Percentiles rank a stretch among this genome's conserved stretches.
These are phyloP conservation scores for Tylopilus cervinicoccineus DNA, from an alignment of 768 basidiomycete genomes.

Conservation along the genomic window DNA sequence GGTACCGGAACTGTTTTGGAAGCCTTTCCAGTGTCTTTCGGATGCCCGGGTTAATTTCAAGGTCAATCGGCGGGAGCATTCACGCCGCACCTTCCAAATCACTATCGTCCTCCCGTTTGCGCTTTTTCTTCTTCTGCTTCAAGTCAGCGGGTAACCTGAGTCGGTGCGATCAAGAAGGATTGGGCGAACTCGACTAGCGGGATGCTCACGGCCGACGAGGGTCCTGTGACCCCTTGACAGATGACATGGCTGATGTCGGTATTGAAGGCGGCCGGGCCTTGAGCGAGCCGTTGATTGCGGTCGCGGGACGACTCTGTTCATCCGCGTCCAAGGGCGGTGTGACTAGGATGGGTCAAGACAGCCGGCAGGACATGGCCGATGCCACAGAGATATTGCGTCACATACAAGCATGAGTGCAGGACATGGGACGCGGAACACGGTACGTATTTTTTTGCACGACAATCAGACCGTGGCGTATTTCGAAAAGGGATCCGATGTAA, in stretches of 20 bases:
- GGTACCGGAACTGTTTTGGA: constrained; percentile 58
- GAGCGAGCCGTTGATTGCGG: constrained; percentile 31
- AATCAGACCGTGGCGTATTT: constrained; percentile 9
- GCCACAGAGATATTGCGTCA: constrained; percentile 16
- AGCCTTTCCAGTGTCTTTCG: constrained; percentile 47
- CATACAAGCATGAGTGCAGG: not conserved
- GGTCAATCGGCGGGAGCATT: not conserved
- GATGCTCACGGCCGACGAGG: constrained; percentile 55
- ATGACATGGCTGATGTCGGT: constrained; percentile 43
- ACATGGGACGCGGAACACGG: not conserved
- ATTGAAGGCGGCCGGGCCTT: constrained; percentile 50
- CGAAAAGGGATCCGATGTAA: constrained; percentile 2
- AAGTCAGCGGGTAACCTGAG: constrained; percentile 43
- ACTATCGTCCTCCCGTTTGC: constrained; percentile 76
- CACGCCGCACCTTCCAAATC: constrained; percentile 58
- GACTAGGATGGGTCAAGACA: constrained; percentile 22
- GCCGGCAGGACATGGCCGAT: constrained; percentile 1
- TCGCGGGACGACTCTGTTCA: constrained; percentile 36
- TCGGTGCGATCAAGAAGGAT: not conserved
- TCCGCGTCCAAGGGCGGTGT: constrained; percentile 52
- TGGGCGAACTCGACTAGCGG: constrained; percentile 16
- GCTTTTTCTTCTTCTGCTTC: constrained; percentile 84
- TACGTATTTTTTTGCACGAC: constrained; percentile 6
- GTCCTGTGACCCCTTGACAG: constrained; percentile 54
- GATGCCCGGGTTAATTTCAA: constrained; percentile 6